A percentile compares a stretch with the other conserved stretches of the same genome.
These are phyloP conservation scores for Leccinum brunneo-olivaceum DNA, from an alignment of 1,284 basidiomycete genomes.

Conservation along the genomic window DNA sequence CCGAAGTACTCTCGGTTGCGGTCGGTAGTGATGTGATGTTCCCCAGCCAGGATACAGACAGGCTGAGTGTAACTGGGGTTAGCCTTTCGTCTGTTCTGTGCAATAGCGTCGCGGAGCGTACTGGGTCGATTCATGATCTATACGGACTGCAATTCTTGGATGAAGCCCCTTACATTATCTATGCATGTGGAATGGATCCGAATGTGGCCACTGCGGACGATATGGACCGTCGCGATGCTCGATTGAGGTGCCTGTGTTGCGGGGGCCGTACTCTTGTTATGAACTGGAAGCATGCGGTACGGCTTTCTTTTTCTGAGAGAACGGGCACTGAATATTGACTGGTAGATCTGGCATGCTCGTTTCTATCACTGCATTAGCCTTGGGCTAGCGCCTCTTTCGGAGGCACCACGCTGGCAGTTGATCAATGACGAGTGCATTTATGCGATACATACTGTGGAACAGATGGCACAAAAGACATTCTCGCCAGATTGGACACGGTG, in stretches of 20 bases:
- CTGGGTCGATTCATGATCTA: conserved; percentile 1
- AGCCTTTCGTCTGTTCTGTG: too few species aligned
- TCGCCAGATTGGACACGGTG: conserved; percentile 9
- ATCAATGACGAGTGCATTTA: conserved; percentile 12
- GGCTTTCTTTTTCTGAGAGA: background rate
- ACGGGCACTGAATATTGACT: background rate
- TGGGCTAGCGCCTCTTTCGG: conserved; percentile 1
- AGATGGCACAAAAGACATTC: conserved; percentile 5
- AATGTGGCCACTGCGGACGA: conserved; percentile 8
- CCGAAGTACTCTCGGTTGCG: conserved; percentile 5
- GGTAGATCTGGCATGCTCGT: conserved; percentile 15
- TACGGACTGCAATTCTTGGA: conserved; percentile 8
- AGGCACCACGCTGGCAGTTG: conserved; percentile 11
- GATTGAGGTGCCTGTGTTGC: conserved; percentile 5
- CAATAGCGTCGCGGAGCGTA: background rate
- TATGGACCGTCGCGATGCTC: conserved; percentile 11
- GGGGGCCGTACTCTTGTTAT: background rate
- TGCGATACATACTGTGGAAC: conserved; percentile 12
- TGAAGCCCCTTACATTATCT: conserved; percentile 10
- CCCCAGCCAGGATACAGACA: background rate
- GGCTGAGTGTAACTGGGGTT: too few species aligned
- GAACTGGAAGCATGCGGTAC: conserved; percentile 10
- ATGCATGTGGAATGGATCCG: conserved; percentile 13
- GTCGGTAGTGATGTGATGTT: background rate
- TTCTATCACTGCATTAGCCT: conserved; percentile 8